phyloP scores from a whole-genome alignment of 345 rosid species.

The Diplotaxis tenuifolia region DNA sequence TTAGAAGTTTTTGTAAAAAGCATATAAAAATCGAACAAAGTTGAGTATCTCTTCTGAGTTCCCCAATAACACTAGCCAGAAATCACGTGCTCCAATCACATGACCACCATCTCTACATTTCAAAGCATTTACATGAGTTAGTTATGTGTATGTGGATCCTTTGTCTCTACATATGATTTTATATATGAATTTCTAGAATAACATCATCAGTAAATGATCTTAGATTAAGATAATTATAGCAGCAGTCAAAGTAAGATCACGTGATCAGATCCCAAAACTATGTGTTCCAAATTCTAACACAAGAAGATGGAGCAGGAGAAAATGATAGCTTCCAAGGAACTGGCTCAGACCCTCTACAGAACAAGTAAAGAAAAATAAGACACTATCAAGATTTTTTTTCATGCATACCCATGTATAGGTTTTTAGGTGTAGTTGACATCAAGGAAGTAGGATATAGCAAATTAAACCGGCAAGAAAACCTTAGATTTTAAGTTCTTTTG shows the following conservation, averaged over 20 bases:
- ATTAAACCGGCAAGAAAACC: conserved; percentile 28
- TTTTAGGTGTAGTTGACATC: conserved; percentile 19
- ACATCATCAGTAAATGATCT: conserved; percentile 10
- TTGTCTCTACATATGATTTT: conserved; percentile 26
- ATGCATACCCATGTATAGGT: background rate
- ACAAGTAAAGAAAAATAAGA: conserved; percentile 31
- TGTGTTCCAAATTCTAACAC: conserved; percentile 25
- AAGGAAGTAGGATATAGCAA: conserved; percentile 33
- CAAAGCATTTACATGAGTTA: conserved; percentile 28
- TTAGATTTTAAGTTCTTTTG: background rate
- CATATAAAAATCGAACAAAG: conserved; percentile 2
- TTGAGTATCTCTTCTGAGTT: conserved; percentile 23
- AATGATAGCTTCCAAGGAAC: conserved; percentile 34
- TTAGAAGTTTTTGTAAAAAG: background rate
- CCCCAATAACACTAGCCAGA: conserved; percentile 36
- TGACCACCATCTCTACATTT: conserved; percentile 31
- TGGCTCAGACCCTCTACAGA: conserved; percentile 36
- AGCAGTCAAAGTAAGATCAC: conserved; percentile 34
- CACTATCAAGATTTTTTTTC: conserved; percentile 13
- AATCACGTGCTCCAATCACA: conserved; percentile 39
- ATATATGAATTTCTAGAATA: too few species aligned
- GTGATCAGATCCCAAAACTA: conserved; percentile 41
- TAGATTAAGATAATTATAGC: conserved; percentile 29
- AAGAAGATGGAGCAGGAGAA: conserved; percentile 28
- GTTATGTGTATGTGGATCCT: conserved; percentile 17